Conservation (phyloP, 371 early-diverging fungal genomes). For the Mortierella sp. region DNA sequence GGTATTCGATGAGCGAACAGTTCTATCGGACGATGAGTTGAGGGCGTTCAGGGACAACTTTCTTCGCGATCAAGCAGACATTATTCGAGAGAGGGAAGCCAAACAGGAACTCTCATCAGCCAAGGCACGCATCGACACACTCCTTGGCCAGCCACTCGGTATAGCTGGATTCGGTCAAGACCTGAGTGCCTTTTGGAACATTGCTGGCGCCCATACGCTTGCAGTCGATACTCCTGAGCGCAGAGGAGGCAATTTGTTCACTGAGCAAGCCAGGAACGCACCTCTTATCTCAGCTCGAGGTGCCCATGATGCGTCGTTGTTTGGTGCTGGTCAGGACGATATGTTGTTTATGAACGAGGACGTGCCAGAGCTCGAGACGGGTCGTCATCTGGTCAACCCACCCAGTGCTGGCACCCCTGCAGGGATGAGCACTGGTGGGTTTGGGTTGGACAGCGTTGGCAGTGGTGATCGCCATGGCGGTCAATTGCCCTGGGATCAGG, state of each 20-base stretch:
- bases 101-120: neutral
- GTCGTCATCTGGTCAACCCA: conserved; percentile 24
- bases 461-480: neutral
- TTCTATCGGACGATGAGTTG: conserved; percentile 26
- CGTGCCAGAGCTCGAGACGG: conserved; percentile 27
- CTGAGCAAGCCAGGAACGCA: neutral
- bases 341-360: conserved; percentile 9
- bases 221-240: neutral
- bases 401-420: conserved; percentile 11
- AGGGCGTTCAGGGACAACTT: conserved; percentile 14
- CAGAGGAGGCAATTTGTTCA: neutral
- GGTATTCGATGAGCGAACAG: conserved; percentile 24
- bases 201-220: conserved; percentile 13
- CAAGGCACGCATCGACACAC: conserved; percentile 16
- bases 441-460: neutral
- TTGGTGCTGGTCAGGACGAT: neutral
- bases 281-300: neutral
- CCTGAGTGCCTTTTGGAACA: conserved; percentile 31
- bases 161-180: conserved; percentile 21
- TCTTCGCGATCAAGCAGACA: conserved; percentile 2
- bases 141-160: conserved; percentile 18
- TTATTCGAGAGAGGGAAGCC: conserved; percentile 15
- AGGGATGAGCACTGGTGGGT: conserved; percentile 11
- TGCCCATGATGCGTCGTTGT: neutral
- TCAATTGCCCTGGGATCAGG: conserved; percentile 34